Conservation (phyloP, 176 grass and related monocot species). For the Aegilops longissima region DNA sequence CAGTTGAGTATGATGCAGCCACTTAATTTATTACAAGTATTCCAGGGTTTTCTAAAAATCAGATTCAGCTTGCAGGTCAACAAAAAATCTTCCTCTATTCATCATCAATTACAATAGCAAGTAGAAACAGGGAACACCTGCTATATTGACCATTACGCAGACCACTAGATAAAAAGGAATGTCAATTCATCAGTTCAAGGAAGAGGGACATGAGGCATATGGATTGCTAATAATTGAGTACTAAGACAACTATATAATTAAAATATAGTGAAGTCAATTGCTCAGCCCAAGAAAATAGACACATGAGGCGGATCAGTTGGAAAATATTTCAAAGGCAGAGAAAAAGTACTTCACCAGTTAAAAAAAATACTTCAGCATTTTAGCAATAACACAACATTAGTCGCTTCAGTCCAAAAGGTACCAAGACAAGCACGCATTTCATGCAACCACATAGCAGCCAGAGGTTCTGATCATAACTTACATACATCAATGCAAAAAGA, state of each 20-base stretch:
- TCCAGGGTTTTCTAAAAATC: no score
- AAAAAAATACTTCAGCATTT: not conserved
- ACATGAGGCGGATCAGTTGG: not conserved
- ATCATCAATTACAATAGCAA: no score
- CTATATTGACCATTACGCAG: not conserved
- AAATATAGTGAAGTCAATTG: not conserved
- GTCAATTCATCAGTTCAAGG: not conserved
- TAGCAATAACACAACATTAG: not conserved
- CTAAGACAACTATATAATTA: not conserved
- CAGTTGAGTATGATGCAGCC: no score
- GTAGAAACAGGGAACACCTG: no score
- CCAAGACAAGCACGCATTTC: not conserved
- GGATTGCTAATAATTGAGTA: no score
- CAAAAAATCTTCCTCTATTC: no score
- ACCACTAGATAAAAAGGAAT: not conserved
- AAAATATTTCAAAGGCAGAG: not conserved
- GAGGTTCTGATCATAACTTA: not conserved
- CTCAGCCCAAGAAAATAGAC: not conserved
- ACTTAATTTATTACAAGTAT: no score
- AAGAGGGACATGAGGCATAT: not conserved
- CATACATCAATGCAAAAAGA: not conserved
- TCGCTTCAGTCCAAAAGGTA: not conserved
- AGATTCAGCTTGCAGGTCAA: no score
- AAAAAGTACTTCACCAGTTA: no score
- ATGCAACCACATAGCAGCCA: no score